Base-by-base conservation (phyloP, 129 eudicot genomes). In the Chrysanthemum lavandulifolium region DNA sequence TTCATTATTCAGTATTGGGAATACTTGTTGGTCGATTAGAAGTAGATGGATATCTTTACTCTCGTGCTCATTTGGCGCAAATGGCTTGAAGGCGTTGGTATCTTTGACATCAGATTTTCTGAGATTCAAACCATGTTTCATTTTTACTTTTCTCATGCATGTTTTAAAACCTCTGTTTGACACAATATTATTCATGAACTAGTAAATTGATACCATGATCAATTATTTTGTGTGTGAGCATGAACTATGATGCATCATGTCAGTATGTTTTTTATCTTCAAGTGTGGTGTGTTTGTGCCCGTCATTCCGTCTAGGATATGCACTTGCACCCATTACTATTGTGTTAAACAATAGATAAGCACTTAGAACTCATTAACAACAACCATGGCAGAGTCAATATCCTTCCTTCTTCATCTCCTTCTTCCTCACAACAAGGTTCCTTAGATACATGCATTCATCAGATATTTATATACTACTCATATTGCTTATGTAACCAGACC, bases 341-440 rank as follows among this genome's bases (percentile, higher is more conserved):
- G 27, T 25, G 29, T 27, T 27, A 27, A 27, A 27, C 29, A 27
- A 27, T 27, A 27, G 29, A 27, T 27, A 25, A 25, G 29, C 29
- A 27, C n/a, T 5, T 31, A 0, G 1, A 36, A 10, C 9, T 36
- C 45, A 33, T 33, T 6, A 36, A 5, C 29, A 5, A 29, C 49
- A 6, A 5, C 29, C 2, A 29, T 50, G 40, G 67, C 74, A 48
- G 74, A 36, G 61, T 68, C 68, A 18, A 57, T 64, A 67, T 55
- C 27, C 61, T 76, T 58, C 74, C 80, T 27, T 45, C 74, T 57
- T 76, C 80, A 57, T 33, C 43, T 36, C 16, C 74, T 67, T 67
- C 53, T 67, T 67, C 40, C 79, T 36, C 73, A 67, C 65, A 66
- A 29, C 49, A 67, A 76, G 80, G 79, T 75, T 40, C n/a, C 2